Evolutionary conservation across 2,329 filamentous ascomycete genomes (phyloP).

Genomic region (Colletotrichum liriopes): DNA sequence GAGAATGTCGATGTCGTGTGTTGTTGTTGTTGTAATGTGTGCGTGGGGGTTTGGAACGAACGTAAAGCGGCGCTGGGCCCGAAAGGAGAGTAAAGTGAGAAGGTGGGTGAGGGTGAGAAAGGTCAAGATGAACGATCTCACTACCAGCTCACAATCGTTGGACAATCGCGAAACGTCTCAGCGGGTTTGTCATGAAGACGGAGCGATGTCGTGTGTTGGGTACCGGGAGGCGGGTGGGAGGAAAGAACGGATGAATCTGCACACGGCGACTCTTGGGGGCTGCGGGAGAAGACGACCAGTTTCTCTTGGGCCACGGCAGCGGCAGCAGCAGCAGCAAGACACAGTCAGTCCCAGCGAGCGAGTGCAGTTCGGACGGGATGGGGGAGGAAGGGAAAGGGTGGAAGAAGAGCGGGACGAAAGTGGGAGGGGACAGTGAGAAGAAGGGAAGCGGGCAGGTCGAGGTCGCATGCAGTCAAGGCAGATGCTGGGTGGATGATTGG

Average conservation of each 20-base stretch:
- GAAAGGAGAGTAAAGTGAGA: slow-evolving; percentile 42
- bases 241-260: slow-evolving; percentile 45
- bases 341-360: slow-evolving; percentile 26
- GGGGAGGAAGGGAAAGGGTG: slow-evolving; percentile 16
- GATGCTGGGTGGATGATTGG: slow-evolving; percentile 21
- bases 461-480: slow-evolving; percentile 31
- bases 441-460: slow-evolving; percentile 29
- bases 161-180: slow-evolving; percentile 16
- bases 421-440: slow-evolving; percentile 37
- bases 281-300: slow-evolving; percentile 30
- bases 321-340: slow-evolving; percentile 6
- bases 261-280: slow-evolving; percentile 29
- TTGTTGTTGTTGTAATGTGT: slow-evolving; percentile 6
- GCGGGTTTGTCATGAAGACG: slow-evolving; percentile 31
- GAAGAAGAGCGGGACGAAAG: slow-evolving; percentile 28
- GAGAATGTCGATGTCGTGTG: slow-evolving; percentile 10
- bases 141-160: slow-evolving; percentile 39
- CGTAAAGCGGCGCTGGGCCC: slow-evolving; percentile 41
- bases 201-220: slow-evolving; percentile 12
- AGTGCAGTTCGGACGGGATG: slow-evolving; percentile 38
- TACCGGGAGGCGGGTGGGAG: neutral
- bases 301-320: slow-evolving; percentile 14
- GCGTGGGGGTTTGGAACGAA: slow-evolving; percentile 35
- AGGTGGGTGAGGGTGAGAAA: slow-evolving; percentile 37
- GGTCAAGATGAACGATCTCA: slow-evolving; percentile 23